Evolutionary conservation across 148 eudicot genomes (phyloP).

Genomic region (Beta vulgaris): DNA sequence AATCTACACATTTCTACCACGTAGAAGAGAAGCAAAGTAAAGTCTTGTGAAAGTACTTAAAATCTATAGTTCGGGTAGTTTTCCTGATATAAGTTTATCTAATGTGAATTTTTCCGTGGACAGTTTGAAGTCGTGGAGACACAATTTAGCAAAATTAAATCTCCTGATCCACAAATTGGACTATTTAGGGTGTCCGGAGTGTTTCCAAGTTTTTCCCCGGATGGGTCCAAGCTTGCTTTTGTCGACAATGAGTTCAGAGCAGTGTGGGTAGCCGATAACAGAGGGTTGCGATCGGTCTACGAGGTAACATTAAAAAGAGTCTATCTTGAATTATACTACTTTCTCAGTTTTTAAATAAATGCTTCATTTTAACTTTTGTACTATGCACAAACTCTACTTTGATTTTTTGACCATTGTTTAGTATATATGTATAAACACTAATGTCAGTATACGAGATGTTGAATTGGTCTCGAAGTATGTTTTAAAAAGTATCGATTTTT

Average conservation of each 20-base stretch:
- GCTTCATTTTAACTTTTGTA: too few relatives aligned
- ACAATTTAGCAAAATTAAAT: constrained; percentile 4
- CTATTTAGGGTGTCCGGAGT: constrained; percentile 17
- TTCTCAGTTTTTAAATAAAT: too few relatives aligned
- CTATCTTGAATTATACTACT: neutral
- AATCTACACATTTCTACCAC: too few relatives aligned
- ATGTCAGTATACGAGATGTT: too few relatives aligned
- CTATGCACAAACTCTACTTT: too few relatives aligned
- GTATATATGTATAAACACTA: too few relatives aligned
- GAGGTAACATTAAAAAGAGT: neutral
- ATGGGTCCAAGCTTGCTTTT: constrained; percentile 17
- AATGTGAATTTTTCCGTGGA: neutral
- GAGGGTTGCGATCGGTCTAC: constrained; percentile 5
- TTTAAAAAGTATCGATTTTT: too few relatives aligned
- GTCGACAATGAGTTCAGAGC: constrained; percentile 22
- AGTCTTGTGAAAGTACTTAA: too few relatives aligned
- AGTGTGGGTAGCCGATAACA: constrained; percentile 19
- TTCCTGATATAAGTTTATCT: too few relatives aligned
- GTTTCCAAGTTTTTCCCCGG: constrained; percentile 17
- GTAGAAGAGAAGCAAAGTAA: too few relatives aligned
- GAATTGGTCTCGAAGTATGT: neutral
- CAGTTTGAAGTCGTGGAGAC: constrained; percentile 12
- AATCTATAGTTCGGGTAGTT: too few relatives aligned
- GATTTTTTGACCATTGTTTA: too few relatives aligned
- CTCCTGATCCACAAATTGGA: constrained; percentile 1